Evolutionary conservation across 306 rosid genomes (phyloP).

Genomic region (Lotus japonicus): DNA sequence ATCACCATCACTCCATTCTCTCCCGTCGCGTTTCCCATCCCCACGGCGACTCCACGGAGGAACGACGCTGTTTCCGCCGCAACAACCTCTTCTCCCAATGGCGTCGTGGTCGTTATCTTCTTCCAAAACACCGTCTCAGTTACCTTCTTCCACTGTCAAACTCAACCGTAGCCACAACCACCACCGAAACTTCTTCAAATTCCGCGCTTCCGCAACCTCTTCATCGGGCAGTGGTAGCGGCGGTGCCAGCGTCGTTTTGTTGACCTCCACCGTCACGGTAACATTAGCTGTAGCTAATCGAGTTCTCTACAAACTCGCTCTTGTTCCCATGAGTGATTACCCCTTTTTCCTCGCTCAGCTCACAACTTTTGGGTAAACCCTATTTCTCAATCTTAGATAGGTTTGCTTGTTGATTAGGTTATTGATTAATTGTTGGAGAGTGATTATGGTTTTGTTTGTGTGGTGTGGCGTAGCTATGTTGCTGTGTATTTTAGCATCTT

Average conservation of each 20-base stretch:
- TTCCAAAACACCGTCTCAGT: slow-evolving; percentile 16
- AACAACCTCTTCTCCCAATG: neutral
- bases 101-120: slow-evolving; percentile 4
- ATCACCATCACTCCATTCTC: neutral
- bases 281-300: slow-evolving; percentile 68
- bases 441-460: neutral
- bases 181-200: slow-evolving; percentile 8
- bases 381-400: neutral
- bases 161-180: slow-evolving; percentile 6
- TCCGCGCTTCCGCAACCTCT: slow-evolving; percentile 35
- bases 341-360: slow-evolving; percentile 91
- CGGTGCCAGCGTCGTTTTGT: slow-evolving; percentile 19
- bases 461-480: slow-evolving; percentile 48
- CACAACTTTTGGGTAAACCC: slow-evolving; percentile 62
- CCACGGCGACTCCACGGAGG: neutral
- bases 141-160: neutral
- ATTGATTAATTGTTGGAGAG: neutral
- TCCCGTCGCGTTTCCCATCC: slow-evolving; percentile 1
- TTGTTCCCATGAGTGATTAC: slow-evolving; percentile 65
- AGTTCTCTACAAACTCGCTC: slow-evolving; percentile 84
- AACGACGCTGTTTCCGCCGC: neutral
- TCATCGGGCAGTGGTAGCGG: neutral
- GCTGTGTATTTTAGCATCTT: slow-evolving; percentile 58
- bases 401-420: neutral
- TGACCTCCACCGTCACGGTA: slow-evolving; percentile 37